Evolutionary conservation across 352 stramenopile genomes (phyloP), one percentile per base, ranked within the genome.

Genomic region (Pythium vanterpoolii): DNA sequence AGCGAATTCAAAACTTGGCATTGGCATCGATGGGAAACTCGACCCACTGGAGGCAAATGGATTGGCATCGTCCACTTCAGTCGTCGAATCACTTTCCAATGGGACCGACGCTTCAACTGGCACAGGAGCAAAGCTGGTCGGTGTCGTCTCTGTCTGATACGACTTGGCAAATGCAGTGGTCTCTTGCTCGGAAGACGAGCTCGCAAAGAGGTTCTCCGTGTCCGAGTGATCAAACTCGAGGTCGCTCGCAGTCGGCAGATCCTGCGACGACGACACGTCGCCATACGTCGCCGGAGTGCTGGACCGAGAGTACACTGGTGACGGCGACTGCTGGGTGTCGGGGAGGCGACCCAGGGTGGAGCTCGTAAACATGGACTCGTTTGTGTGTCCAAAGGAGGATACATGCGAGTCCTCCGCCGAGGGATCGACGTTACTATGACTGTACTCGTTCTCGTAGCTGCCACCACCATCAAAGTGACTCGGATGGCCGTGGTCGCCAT

Each of bases 1-100:
- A 34, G 62, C n/a, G 23, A 28, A 21, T 14, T 24, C 45, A 30
- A 62, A 62, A n/a, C 39, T 47, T 1, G 51, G 27, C 6, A 26
- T 28, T 31, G 51, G 44, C 45, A 59, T 33, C 57, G 69, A 34
- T 27, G 72, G 45, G 26, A 86, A 86, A 26, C 49, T 31, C 53
- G 52, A 69, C 0, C 69, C 63, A 43, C 64, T 72, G 19, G 68
- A 73, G 2, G 66, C 61, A 56, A 87, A 89, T 24, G 77, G 75
- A 30, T 83, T 83, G 11, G 60, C 65, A 24, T 67, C 68, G 24
- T 65, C 68, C 48, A 53, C 40, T 34, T 60, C 48, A 57, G 64
- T 50, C 45, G 49, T 33, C 42, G 51, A 40, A 43, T 26, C 30
- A 33, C 19, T 51, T 8, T 39, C 45, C 24, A 55, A 62, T 19